phyloP scores from a whole-genome alignment of 257 asterid genomes.

The Lycium ferocissimum region DNA sequence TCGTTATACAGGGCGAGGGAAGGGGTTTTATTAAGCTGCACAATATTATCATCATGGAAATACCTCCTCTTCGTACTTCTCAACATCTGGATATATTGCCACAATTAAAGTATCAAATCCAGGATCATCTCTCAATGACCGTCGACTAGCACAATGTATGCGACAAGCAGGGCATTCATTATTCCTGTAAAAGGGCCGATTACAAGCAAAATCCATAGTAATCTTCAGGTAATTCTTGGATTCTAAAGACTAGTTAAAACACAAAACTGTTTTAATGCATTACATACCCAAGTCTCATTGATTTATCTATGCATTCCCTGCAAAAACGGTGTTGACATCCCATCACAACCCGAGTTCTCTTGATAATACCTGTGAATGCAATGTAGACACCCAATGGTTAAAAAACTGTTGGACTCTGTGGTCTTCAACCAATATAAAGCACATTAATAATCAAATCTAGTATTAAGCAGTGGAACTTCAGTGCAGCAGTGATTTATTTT shows the following conservation, averaged over 20 bases:
- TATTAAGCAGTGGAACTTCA: conserved; percentile 15
- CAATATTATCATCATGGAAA: not conserved
- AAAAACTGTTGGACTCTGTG: not conserved
- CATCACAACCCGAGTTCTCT: conserved; percentile 63
- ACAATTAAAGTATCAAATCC: conserved; percentile 49
- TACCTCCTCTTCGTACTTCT: conserved; percentile 60
- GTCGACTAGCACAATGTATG: conserved; percentile 57
- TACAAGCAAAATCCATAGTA: conserved; percentile 12
- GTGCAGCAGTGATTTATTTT: not conserved
- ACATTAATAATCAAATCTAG: conserved; percentile 14
- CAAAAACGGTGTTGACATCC: conserved; percentile 70
- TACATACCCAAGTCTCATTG: conserved; percentile 61
- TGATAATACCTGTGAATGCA: conserved; percentile 50
- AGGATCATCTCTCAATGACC: conserved; percentile 61
- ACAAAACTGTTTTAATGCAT: not conserved
- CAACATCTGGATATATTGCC: conserved; percentile 50
- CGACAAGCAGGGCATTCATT: conserved; percentile 71
- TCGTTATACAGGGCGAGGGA: not conserved
- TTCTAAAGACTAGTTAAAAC: not conserved
- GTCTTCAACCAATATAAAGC: conserved; percentile 10
- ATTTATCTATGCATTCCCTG: conserved; percentile 66
- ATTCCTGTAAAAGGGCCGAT: conserved; percentile 43
- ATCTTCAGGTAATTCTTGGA: not conserved
- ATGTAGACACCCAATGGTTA: conserved; percentile 15
- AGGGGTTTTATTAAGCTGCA: not conserved